Evolutionary conservation across 2,329 filamentous ascomycete genomes (phyloP), one percentile per base, ranked within the genome.

Genomic region (Sordariomycetes sp.): DNA sequence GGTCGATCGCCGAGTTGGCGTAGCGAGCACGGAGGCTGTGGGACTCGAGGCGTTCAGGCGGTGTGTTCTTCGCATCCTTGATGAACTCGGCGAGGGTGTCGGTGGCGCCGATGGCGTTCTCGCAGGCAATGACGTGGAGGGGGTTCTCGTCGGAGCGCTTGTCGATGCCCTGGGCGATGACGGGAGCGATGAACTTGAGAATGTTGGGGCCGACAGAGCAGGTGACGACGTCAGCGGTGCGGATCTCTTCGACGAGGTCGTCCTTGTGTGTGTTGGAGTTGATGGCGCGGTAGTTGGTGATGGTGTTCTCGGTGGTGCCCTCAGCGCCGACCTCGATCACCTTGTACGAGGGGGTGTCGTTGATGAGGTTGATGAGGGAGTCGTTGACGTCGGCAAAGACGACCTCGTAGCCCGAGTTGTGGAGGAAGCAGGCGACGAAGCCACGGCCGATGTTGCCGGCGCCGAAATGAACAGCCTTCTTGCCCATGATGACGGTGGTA

Each of bases 1-100:
- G 86, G 70, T 98, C 92, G 57, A 98, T 95, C 48, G 92, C 92
- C 42, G 86, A 94, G 70, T 98, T 98, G 65, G 90, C 90, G 57
- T 93, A 96, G 47, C 83, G 79, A 32, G 88, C 88, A 49, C 86
- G 83, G 47, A 72, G 63, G 52, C 78, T 64, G 53, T 93, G 77
- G 46, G 76, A 71, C 12, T 72, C 70, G 30, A 87, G 69, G 34
- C 80, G 78, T 32, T 79, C 68, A 25, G 74, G 63, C 15, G 75
- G 68, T 28, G 87, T 85, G 66, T 92, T 81, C 48, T 74, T 66
- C 48, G 80, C 70, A 43, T 79, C 67, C 58, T 81, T 82, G 68
- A 94, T 94, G 68, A 82, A 79, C 26, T 72, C 74, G 45, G 82
- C 85, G 33, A 95, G 81, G 25, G 83, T 86, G 55, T 92, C 85